Conservation (phyloP, 1,139 yeast genomes). For the Geotrichum restrictum region DNA sequence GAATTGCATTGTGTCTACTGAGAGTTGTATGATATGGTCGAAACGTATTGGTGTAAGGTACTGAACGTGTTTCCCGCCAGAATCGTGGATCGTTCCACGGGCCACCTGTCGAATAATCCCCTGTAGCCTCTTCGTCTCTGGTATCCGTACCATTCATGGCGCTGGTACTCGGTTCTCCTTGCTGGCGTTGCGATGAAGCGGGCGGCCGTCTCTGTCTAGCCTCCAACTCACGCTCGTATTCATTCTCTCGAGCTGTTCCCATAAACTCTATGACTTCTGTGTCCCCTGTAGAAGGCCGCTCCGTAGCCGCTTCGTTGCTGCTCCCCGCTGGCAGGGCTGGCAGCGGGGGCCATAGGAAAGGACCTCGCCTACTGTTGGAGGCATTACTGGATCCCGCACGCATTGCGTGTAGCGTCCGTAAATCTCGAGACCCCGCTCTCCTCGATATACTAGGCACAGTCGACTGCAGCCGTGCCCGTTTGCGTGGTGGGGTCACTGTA, state of each 20-base stretch:
- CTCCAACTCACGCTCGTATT: slow-evolving; percentile 9
- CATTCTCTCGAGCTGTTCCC: slow-evolving; percentile 4
- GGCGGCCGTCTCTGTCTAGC: slow-evolving; percentile 5
- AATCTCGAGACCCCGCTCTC: background rate
- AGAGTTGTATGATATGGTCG: slow-evolving; percentile 8
- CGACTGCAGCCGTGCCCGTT: slow-evolving; percentile 7
- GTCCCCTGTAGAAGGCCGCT: no score
- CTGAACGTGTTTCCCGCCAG: background rate
- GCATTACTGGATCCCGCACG: background rate
- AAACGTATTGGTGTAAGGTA: background rate
- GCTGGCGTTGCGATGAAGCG: background rate
- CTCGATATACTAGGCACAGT: background rate
- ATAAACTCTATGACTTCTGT: background rate
- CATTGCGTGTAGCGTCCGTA: background rate
- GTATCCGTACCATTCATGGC: background rate
- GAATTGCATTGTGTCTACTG: slow-evolving; percentile 13
- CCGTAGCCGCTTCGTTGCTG: background rate
- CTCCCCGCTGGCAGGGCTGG: background rate
- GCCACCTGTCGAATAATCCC: background rate
- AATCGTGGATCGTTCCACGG: background rate
- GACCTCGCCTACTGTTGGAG: no score
- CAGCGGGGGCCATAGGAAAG: background rate
- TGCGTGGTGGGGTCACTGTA: slow-evolving; percentile 10
- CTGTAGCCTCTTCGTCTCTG: background rate
- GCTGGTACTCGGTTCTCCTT: background rate